These are phyloP conservation scores for Prunella vulgaris DNA, from an alignment of 257 asterid genomes.

Conservation along the genomic window DNA sequence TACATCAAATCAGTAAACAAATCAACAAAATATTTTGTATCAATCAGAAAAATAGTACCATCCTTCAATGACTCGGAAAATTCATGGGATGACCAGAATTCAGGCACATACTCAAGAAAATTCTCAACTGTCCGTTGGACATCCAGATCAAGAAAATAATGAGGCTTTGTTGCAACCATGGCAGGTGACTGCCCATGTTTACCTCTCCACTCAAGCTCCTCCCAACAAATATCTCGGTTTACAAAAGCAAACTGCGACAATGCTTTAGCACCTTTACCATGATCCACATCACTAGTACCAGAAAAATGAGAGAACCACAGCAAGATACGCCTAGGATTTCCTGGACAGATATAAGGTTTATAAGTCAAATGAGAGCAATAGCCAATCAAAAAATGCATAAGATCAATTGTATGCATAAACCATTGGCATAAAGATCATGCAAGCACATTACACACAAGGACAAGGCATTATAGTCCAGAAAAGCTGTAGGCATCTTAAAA, in stretches of 20 bases:
- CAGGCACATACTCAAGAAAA: constrained; percentile 89
- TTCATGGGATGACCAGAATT: constrained; percentile 87
- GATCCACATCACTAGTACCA: constrained; percentile 48
- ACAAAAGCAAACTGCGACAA: constrained; percentile 85
- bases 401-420: not conserved
- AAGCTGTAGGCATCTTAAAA: not conserved
- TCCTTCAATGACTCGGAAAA: constrained; percentile 83
- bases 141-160: constrained; percentile 94
- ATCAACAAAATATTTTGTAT: constrained; percentile 54
- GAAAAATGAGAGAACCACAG: constrained; percentile 89
- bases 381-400: not conserved
- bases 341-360: constrained; percentile 41
- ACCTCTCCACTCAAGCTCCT: constrained; percentile 98
- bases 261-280: constrained; percentile 90
- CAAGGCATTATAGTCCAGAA: not conserved
- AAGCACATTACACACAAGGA: constrained; percentile 1
- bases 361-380: not conserved
- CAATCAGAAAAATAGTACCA: constrained; percentile 67
- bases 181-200: constrained; percentile 99
- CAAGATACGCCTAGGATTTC: constrained; percentile 61
- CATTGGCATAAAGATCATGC: not conserved
- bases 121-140: constrained; percentile 85
- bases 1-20: constrained; percentile 77
- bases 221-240: constrained; percentile 94
- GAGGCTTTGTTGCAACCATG: constrained; percentile 99